A percentile compares a stretch with the other conserved stretches of the same genome.
phyloP scores from a whole-genome alignment of 2,329 filamentous ascomycete genomes.

The Nothophoma quercina region DNA sequence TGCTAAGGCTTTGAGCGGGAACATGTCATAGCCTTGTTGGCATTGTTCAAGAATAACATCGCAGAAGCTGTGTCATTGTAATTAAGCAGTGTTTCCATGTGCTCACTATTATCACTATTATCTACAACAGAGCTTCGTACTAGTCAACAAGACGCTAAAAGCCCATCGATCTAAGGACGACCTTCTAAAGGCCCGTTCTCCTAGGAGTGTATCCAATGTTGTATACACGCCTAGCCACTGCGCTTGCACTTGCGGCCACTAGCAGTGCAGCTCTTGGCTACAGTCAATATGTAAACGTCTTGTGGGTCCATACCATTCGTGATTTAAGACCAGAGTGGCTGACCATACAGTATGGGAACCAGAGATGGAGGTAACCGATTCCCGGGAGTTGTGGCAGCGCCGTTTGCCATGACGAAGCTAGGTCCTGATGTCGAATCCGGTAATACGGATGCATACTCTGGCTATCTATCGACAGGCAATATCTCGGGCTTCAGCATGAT shows the following conservation, averaged over 20 bases:
- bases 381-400: constrained; percentile 47
- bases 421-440: constrained; percentile 45
- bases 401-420: constrained; percentile 48
- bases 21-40: neutral
- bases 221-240: neutral
- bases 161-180: too few relatives aligned
- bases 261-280: constrained; percentile 20
- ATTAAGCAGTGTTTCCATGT: neutral
- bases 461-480: constrained; percentile 41
- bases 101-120: neutral
- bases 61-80: neutral
- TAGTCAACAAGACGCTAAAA: too few relatives aligned
- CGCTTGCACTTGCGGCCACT: neutral
- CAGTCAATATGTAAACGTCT: constrained; percentile 47
- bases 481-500: constrained; percentile 48
- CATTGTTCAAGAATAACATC: neutral
- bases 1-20: neutral
- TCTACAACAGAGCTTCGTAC: neutral
- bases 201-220: too few relatives aligned
- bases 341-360: constrained; percentile 25
- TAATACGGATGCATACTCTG: constrained; percentile 45
- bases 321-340: neutral
- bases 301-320: constrained; percentile 32
- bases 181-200: too few relatives aligned
- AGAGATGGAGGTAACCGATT: constrained; percentile 47